Conservation (phyloP, 108 stramenopile genomes). For the Pseudonitzschia delicatissima region DNA sequence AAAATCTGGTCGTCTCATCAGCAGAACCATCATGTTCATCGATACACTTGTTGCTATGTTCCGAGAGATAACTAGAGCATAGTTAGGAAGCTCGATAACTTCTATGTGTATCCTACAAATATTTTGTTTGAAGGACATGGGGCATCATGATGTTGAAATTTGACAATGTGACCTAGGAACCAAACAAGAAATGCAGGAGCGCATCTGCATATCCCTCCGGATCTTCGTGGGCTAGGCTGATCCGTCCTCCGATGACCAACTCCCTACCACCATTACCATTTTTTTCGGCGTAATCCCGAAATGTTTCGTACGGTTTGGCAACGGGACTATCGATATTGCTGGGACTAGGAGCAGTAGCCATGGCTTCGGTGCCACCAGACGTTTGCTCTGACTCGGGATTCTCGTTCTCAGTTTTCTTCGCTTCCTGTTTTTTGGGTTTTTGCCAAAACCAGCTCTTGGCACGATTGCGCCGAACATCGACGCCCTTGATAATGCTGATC, state of each 20-base stretch:
- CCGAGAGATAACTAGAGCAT: too few relatives aligned
- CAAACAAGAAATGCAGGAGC: constrained; percentile 25
- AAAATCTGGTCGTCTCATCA: too few relatives aligned
- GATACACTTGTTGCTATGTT: too few relatives aligned
- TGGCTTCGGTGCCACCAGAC: not conserved
- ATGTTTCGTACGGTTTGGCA: constrained; percentile 15
- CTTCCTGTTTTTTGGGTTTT: constrained; percentile 19
- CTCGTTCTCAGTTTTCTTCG: not conserved
- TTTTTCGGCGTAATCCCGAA: constrained; percentile 18
- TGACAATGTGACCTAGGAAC: too few relatives aligned
- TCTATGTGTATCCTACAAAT: too few relatives aligned
- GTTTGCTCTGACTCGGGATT: not conserved
- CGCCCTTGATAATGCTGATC: constrained; percentile 51
- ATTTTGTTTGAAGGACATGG: too few relatives aligned
- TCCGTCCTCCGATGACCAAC: constrained; percentile 40
- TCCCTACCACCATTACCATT: constrained; percentile 18
- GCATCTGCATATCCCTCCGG: constrained; percentile 42
- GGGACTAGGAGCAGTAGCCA: not conserved
- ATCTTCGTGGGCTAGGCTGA: constrained; percentile 59
- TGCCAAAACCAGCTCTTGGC: constrained; percentile 68
- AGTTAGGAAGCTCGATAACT: too few relatives aligned
- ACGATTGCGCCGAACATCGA: constrained; percentile 36
- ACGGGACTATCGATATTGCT: not conserved
- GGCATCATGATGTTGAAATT: too few relatives aligned
- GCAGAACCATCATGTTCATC: too few relatives aligned